phyloP scores from a whole-genome alignment of 306 rosid genomes.

The Rosa rugosa region DNA sequence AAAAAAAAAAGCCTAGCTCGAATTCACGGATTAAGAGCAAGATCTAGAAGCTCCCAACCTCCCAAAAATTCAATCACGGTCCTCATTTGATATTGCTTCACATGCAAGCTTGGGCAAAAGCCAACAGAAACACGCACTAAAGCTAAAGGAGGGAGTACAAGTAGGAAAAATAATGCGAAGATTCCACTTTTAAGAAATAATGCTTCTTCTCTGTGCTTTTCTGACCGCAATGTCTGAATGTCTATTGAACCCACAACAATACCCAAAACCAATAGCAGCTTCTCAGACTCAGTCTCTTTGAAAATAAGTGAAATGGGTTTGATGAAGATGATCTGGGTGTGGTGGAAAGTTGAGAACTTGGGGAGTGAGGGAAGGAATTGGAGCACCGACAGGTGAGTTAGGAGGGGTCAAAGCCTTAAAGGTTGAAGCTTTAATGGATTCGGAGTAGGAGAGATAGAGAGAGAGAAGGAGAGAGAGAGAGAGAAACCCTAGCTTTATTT shows the following conservation, averaged over 20 bases:
- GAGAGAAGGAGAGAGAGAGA: not conserved
- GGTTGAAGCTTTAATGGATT: slow-evolving; percentile 31
- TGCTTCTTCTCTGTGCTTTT: slow-evolving; percentile 21
- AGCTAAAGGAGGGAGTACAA: slow-evolving; percentile 34
- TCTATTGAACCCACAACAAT: slow-evolving; percentile 32
- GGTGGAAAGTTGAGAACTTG: slow-evolving; percentile 38
- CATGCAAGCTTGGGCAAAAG: slow-evolving; percentile 71
- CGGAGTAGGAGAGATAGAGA: not conserved
- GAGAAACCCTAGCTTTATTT: slow-evolving; percentile 39
- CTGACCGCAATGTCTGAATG: slow-evolving; percentile 16
- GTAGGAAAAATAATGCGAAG: slow-evolving; percentile 16
- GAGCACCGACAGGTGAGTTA: slow-evolving; percentile 28
- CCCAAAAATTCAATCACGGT: slow-evolving; percentile 60
- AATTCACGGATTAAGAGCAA: slow-evolving; percentile 37
- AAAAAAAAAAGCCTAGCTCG: not conserved
- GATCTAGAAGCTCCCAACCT: slow-evolving; percentile 37
- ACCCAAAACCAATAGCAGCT: slow-evolving; percentile 23
- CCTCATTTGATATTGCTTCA: slow-evolving; percentile 68
- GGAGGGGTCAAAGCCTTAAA: slow-evolving; percentile 10
- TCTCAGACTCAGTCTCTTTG: slow-evolving; percentile 15
- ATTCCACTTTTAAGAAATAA: slow-evolving; percentile 48
- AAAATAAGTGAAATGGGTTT: not conserved
- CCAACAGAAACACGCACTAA: slow-evolving; percentile 30
- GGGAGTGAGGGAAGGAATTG: slow-evolving; percentile 13
- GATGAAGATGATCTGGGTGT: slow-evolving; percentile 8